Conservation (phyloP, 495 filamentous ascomycete species). For the Neohortaea acidophila region DNA sequence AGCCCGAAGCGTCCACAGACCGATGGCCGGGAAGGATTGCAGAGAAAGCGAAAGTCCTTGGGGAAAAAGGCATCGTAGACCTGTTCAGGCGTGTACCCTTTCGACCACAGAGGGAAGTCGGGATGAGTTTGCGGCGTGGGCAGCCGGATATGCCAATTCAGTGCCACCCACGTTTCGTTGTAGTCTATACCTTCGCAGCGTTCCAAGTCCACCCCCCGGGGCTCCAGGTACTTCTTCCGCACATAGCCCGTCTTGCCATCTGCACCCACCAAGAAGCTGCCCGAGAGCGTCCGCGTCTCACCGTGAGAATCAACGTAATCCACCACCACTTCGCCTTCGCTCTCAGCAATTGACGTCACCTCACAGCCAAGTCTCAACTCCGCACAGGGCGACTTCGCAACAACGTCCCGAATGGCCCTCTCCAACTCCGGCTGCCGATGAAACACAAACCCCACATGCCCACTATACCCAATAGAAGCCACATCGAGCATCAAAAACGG, state of each 20-base stretch:
- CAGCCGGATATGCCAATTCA: slow-evolving; percentile 33
- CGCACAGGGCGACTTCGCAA: background rate
- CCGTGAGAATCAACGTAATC: background rate
- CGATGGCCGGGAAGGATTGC: slow-evolving; percentile 30
- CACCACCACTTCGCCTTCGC: background rate
- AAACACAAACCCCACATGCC: too few species aligned
- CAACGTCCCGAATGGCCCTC: background rate
- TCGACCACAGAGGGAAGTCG: slow-evolving; percentile 34
- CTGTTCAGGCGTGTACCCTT: slow-evolving; percentile 33
- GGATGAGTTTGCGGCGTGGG: slow-evolving; percentile 36
- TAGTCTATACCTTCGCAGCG: slow-evolving; percentile 26
- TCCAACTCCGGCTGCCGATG: background rate
- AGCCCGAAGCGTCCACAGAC: slow-evolving; percentile 37
- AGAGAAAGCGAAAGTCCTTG: slow-evolving; percentile 32
- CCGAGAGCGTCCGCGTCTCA: background rate
- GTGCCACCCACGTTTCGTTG: slow-evolving; percentile 38
- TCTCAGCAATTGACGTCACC: background rate
- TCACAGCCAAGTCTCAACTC: background rate
- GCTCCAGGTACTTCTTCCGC: slow-evolving; percentile 6
- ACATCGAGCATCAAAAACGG: background rate
- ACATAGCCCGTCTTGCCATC: slow-evolving; percentile 7
- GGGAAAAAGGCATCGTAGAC: slow-evolving; percentile 41
- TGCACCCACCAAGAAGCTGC: slow-evolving; percentile 1
- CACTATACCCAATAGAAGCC: too few species aligned
- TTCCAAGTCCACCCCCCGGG: too few species aligned